Conservation (phyloP, 2,329 filamentous ascomycete species). For the Teratosphaeria zuluensis region DNA sequence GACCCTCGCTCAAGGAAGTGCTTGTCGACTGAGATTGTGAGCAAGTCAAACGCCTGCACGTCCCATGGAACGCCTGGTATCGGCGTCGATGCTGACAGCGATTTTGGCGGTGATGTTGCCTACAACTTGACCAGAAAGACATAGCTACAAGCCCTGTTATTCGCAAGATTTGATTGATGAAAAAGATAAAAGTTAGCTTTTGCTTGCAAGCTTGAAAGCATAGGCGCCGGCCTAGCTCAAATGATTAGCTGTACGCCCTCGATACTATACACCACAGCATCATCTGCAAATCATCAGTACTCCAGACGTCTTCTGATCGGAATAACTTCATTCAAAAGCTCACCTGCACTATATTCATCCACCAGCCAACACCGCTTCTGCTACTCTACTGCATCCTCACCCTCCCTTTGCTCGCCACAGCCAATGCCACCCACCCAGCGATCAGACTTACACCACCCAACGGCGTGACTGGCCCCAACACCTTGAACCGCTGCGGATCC, state of each 20-base stretch:
- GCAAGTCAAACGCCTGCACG: not conserved
- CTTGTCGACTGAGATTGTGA: not conserved
- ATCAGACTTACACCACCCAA: constrained; percentile 56
- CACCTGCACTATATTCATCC: not conserved
- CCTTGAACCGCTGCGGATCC: constrained; percentile 51
- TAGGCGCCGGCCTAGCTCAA: no score
- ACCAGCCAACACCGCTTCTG: not conserved
- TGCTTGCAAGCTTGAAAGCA: no score
- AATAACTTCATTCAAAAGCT: no score
- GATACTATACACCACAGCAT: not conserved
- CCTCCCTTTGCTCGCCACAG: constrained; percentile 28
- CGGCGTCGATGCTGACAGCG: no score
- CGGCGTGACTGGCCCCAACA: constrained; percentile 53
- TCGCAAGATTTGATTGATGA: no score
- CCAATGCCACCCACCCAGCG: constrained; percentile 50
- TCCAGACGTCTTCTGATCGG: not conserved
- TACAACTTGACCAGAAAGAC: no score
- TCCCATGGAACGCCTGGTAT: not conserved
- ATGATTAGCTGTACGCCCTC: no score
- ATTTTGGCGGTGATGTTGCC: no score
- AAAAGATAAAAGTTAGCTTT: no score
- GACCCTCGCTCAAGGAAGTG: not conserved
- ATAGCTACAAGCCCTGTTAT: no score
- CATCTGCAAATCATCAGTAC: not conserved
- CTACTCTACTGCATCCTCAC: constrained; percentile 3